phyloP scores from a whole-genome alignment of 2,329 filamentous ascomycete species.

The Hypoxylon rubiginosum region DNA sequence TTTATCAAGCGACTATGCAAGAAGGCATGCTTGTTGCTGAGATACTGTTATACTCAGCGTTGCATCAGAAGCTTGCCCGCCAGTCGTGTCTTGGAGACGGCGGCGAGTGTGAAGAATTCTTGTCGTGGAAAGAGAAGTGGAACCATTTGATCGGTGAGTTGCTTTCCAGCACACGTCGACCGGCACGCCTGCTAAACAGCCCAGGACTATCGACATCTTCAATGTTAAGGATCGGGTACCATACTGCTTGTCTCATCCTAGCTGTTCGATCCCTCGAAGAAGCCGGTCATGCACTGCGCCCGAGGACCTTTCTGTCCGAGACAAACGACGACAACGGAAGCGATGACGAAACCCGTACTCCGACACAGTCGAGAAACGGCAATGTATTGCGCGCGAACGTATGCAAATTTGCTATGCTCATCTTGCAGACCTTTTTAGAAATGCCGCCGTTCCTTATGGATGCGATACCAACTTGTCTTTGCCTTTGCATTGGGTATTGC shows the following conservation, averaged over 20 bases:
- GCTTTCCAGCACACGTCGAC: background rate
- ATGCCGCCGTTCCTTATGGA: slow-evolving; percentile 51
- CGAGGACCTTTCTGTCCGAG: slow-evolving; percentile 49
- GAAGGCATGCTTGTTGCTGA: slow-evolving; percentile 58
- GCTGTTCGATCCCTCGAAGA: slow-evolving; percentile 50
- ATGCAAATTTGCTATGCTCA: slow-evolving; percentile 49
- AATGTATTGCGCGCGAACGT: slow-evolving; percentile 45
- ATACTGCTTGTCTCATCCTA: slow-evolving; percentile 53
- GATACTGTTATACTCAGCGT: slow-evolving; percentile 54
- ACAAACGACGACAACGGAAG: slow-evolving; percentile 32
- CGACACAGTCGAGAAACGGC: slow-evolving; percentile 28
- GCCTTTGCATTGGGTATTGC: slow-evolving; percentile 53
- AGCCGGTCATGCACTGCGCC: slow-evolving; percentile 48
- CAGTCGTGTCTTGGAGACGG: slow-evolving; percentile 50
- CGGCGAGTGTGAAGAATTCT: slow-evolving; percentile 52
- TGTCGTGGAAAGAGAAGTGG: slow-evolving; percentile 54
- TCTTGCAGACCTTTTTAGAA: slow-evolving; percentile 52
- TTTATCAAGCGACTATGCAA: slow-evolving; percentile 58
- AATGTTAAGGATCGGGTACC: slow-evolving; percentile 53
- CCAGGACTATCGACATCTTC: slow-evolving; percentile 52
- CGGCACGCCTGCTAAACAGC: slow-evolving; percentile 4
- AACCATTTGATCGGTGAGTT: slow-evolving; percentile 52
- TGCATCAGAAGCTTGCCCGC: slow-evolving; percentile 54
- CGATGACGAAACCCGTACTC: slow-evolving; percentile 31
- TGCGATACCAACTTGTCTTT: slow-evolving; percentile 48